A percentile compares a stretch with the other conserved stretches of the same genome.
Conservation (phyloP, 768 basidiomycete genomes). For the Leccinellum rugosiceps region DNA sequence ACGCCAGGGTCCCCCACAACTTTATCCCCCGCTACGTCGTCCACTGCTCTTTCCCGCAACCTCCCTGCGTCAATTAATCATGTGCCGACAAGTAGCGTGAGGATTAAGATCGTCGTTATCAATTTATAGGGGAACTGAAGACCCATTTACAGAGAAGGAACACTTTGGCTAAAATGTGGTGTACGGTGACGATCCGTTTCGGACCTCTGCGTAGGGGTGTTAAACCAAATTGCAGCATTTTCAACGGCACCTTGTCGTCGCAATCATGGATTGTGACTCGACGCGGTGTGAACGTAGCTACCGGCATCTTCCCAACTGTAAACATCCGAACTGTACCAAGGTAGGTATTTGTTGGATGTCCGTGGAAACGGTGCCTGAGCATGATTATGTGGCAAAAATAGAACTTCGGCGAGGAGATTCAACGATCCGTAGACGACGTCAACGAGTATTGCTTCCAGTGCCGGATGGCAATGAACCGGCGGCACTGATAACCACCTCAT, state of each 20-base stretch:
- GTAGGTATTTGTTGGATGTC: constrained; percentile 38
- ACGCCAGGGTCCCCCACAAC: constrained; percentile 14
- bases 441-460: constrained; percentile 72
- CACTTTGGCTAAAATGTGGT: constrained; percentile 68
- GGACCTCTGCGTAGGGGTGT: constrained; percentile 1
- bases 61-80: constrained; percentile 25
- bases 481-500: constrained; percentile 14
- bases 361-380: constrained; percentile 11
- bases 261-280: constrained; percentile 74
- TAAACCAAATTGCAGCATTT: constrained; percentile 54
- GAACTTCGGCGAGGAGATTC: constrained; percentile 68
- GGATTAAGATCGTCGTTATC: constrained; percentile 29
- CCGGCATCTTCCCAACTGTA: constrained; percentile 56
- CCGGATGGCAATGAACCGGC: constrained; percentile 50
- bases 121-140: background rate
- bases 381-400: constrained; percentile 26
- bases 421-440: constrained; percentile 65
- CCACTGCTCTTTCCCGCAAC: background rate
- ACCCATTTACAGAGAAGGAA: constrained; percentile 57
- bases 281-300: constrained; percentile 60
- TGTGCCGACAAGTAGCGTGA: constrained; percentile 79
- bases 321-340: constrained; percentile 50
- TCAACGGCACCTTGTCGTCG: constrained; percentile 69
- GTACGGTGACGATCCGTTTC: constrained; percentile 38
- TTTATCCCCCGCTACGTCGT: constrained; percentile 7